Percentiles rank a stretch among this genome's conserved stretches.
These are phyloP conservation scores for Schizonepeta tenuifolia DNA, from an alignment of 257 asterid genomes.

Conservation along the genomic window DNA sequence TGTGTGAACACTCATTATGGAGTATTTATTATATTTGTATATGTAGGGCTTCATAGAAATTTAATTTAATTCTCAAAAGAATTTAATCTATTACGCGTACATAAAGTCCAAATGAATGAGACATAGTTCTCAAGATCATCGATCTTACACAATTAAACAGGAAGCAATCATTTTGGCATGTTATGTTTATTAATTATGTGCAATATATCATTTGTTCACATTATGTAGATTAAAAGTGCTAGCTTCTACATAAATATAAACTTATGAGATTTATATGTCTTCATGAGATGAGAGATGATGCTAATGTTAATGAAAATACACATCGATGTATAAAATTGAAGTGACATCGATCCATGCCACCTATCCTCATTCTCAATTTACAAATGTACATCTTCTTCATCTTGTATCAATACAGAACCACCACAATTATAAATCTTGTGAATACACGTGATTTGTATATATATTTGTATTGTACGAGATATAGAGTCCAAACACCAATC, in stretches of 20 bases:
- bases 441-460: neutral
- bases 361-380: neutral
- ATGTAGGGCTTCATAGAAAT: neutral
- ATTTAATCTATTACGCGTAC: too few species aligned
- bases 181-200: neutral
- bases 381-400: neutral
- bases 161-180: neutral
- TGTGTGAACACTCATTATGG: neutral
- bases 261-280: neutral
- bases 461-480: too few species aligned
- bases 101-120: conserved; percentile 13
- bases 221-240: neutral
- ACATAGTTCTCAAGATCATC: neutral
- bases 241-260: too few species aligned
- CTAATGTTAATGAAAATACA: too few species aligned
- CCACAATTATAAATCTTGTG: neutral
- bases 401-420: neutral
- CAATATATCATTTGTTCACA: neutral
- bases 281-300: neutral
- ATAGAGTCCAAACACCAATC: neutral
- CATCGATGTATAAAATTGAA: neutral
- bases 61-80: neutral
- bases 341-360: neutral
- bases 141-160: neutral
- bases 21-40: neutral